Evolutionary conservation across 352 stramenopile species (phyloP), one percentile per base, ranked within the genome.

Genomic region (Phytophthora pini): DNA sequence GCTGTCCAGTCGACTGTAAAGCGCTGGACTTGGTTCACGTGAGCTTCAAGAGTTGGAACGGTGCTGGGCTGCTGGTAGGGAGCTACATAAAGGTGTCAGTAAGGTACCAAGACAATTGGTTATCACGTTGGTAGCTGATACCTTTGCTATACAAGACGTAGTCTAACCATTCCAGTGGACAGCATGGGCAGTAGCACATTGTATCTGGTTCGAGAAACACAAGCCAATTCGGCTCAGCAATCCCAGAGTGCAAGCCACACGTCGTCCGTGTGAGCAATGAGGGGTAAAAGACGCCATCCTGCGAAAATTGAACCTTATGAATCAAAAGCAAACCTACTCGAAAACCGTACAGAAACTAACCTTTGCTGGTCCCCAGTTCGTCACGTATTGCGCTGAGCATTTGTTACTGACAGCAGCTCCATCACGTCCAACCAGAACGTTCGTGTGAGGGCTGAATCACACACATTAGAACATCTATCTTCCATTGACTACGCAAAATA

Each of bases 181-280:
- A 95, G 59, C 87, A 95, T 0, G 87, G 75, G 44, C 87, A 95
- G 49, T 82, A 95, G 67, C 87, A 95, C 70, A 88, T 86, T 9
- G 69, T 75, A 20, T 80, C 69, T 6, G 61, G 56, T 13, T 79
- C 45, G 34, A 79, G 51, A 36, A 79, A 82, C 24, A 90, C 65
- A 24, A 72, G 66, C 36, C 63, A 49, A 22, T 70, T 61, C 10
- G 68, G 47, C 7, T 77, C 60, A 1, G 20, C 31, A 27, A 64
- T 43, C 4, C 36, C 34, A 20, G 46, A 36, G 15, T 81, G 65
- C 40, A 74, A 48, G n/a, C 34, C 54, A 34, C 83, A 94, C 5
- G 79, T 80, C 29, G 83, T 74, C 9, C 84, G 79, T 2, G 84
- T 89, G 2, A 85, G 63, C 22, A 70, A 43, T 45, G 69, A 86